These are phyloP conservation scores for Pyrus hybrid DNA, from an alignment of 331 rosid genomes.

Conservation along the genomic window DNA sequence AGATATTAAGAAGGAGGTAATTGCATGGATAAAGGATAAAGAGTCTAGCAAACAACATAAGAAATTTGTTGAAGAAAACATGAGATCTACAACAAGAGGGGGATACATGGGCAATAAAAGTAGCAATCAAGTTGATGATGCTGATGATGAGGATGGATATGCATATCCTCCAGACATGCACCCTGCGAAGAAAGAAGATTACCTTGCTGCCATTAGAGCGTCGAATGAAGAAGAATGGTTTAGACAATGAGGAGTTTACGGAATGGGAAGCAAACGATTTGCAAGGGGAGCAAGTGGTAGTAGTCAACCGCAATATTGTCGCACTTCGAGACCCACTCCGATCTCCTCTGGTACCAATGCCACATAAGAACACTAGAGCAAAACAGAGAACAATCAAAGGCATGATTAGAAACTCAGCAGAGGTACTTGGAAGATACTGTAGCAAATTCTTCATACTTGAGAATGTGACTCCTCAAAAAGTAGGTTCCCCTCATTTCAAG, in stretches of 20 bases:
- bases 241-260: background rate
- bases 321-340: background rate
- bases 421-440: too few relatives aligned
- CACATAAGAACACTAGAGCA: background rate
- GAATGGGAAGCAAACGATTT: background rate
- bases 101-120: too few relatives aligned
- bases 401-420: too few relatives aligned
- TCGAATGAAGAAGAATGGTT: background rate
- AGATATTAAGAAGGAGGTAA: too few relatives aligned
- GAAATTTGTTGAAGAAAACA: background rate
- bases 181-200: too few relatives aligned
- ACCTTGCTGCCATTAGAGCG: too few relatives aligned
- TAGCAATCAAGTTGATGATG: too few relatives aligned
- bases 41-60: background rate
- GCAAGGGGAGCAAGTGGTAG: background rate
- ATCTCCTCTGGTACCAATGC: background rate
- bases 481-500: background rate
- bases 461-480: background rate
- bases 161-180: too few relatives aligned
- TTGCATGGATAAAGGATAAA: too few relatives aligned
- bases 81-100: background rate
- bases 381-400: background rate
- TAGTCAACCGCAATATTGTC: background rate
- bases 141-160: too few relatives aligned
- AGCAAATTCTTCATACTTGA: too few relatives aligned